Base-by-base conservation (phyloP, 352 stramenopile genomes). In the Phytophthora podocarpi region DNA sequence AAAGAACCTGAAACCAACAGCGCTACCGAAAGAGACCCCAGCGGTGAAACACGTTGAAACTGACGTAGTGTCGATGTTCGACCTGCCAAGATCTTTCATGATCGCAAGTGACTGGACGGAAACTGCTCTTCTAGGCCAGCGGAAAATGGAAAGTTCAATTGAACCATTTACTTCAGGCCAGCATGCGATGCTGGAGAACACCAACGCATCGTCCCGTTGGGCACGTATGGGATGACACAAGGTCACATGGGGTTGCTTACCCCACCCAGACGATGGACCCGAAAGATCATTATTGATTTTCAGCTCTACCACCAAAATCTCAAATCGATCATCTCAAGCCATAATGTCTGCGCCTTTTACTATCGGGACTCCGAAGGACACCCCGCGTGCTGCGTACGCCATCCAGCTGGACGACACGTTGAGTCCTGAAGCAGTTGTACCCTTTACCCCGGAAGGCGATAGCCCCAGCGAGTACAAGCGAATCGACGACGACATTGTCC, bases 321-420 rank as follows among this genome's bases (percentile, higher is more conserved):
- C 23, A 2, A 30, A 37, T 36, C 15, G n/a, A 35, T 16, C n/a
- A 20, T 27, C 32, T n/a, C n/a, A n/a, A n/a, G 12, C 4, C 13
- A 62, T 8, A 13, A 75, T 75, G 67, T 69, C 51, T 8, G 41
- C 63, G 10, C 11, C 37, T 4, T 32, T 61, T 9, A 55, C 21
- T 15, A 30, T 62, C 51, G 15, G 34, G 21, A 69, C 52, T 13
- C 49, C 66, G 26, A 61, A 57, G 28, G 39, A 69, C 11, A 62
- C 55, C 0, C 58, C 56, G 23, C 46, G 51, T 8, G 40, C 42
- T n/a, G 34, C 35, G 8, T 75, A 62, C 42, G 42, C 62, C 6
- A 65, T 75, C 36, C 56, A 75, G 4, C 13, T 72, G 15, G 61
- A 70, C 15, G 49, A 66, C 18, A 57, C 39, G 12, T 43, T 65